Evolutionary conservation across 2,329 filamentous ascomycete genomes (phyloP).

Genomic region (Ambrosiella beaveri): DNA sequence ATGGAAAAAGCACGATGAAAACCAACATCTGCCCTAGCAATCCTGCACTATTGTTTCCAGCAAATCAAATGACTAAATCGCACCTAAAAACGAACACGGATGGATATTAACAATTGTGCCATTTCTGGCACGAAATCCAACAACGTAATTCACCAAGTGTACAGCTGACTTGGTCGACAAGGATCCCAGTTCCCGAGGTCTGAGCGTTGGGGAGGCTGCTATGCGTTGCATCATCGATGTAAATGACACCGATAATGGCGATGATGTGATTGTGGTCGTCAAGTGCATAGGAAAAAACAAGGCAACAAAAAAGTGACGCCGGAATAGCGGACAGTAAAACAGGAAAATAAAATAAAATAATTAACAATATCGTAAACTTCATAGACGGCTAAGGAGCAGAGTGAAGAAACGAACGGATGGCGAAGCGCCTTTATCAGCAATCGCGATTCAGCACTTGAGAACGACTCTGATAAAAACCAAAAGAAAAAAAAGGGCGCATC

Average conservation of each 20-base stretch:
- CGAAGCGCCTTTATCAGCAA: not conserved
- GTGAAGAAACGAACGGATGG: not conserved
- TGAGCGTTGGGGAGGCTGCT: not conserved
- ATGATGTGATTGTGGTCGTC: not conserved
- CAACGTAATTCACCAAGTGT: not conserved
- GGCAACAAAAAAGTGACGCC: not conserved
- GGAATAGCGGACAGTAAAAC: not conserved
- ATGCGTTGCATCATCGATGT: not conserved
- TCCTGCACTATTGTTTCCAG: not conserved
- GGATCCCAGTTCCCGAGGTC: not conserved
- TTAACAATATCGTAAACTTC: not conserved
- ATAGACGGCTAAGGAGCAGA: not conserved
- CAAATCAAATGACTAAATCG: not conserved
- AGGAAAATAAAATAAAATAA: not conserved
- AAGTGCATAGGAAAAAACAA: not conserved
- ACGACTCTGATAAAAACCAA: slow-evolving; percentile 1
- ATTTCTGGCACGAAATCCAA: not conserved
- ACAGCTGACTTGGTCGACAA: not conserved
- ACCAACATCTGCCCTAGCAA: not conserved
- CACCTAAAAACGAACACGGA: not conserved
- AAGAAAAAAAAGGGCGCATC: not conserved
- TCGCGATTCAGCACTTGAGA: slow-evolving; percentile 9
- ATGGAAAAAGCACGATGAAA: not conserved
- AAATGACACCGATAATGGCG: not conserved
- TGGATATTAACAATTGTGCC: not conserved